Percentiles rank a stretch among this genome's conserved stretches.
Evolutionary conservation across 257 asterid genomes (phyloP).

Genomic region (Ballota nigra): DNA sequence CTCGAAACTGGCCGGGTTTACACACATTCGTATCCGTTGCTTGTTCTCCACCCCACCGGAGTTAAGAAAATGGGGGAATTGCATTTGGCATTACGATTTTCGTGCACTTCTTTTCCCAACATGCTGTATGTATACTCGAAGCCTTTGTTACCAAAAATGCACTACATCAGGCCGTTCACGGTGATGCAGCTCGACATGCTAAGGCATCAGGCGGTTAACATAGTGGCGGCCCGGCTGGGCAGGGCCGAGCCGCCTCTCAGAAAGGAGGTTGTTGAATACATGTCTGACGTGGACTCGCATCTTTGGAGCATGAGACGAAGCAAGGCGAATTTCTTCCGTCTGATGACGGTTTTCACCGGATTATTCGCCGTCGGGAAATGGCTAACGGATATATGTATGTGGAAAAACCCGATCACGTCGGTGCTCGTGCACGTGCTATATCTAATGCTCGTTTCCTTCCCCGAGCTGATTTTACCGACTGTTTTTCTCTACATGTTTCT

Average conservation of each 20-base stretch:
- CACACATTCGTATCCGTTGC: slow-evolving; percentile 81
- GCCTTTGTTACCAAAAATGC: slow-evolving; percentile 85
- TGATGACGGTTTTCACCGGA: slow-evolving; percentile 77
- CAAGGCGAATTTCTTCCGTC: slow-evolving; percentile 87
- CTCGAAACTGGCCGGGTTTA: slow-evolving; percentile 82
- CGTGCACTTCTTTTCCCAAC: slow-evolving; percentile 73
- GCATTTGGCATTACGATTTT: slow-evolving; percentile 75
- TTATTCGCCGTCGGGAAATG: slow-evolving; percentile 71
- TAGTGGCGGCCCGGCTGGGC: slow-evolving; percentile 71
- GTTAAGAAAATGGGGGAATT: slow-evolving; percentile 93
- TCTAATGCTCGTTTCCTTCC: slow-evolving; percentile 80
- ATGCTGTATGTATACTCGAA: slow-evolving; percentile 67
- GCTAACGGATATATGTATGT: slow-evolving; percentile 73
- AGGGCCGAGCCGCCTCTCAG: slow-evolving; percentile 84
- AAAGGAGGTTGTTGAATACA: slow-evolving; percentile 81
- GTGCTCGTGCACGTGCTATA: slow-evolving; percentile 73
- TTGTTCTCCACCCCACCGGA: slow-evolving; percentile 79
- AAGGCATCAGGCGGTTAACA: slow-evolving; percentile 80
- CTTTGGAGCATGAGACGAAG: slow-evolving; percentile 95
- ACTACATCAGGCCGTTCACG: slow-evolving; percentile 74
- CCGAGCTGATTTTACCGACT: slow-evolving; percentile 79
- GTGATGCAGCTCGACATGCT: slow-evolving; percentile 85
- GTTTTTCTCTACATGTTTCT: slow-evolving; percentile 83
- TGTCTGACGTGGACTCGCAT: slow-evolving; percentile 91
- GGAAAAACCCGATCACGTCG: slow-evolving; percentile 83